Evolutionary conservation across 768 basidiomycete species (phyloP).

Genomic region (Lyophyllum decastes): DNA sequence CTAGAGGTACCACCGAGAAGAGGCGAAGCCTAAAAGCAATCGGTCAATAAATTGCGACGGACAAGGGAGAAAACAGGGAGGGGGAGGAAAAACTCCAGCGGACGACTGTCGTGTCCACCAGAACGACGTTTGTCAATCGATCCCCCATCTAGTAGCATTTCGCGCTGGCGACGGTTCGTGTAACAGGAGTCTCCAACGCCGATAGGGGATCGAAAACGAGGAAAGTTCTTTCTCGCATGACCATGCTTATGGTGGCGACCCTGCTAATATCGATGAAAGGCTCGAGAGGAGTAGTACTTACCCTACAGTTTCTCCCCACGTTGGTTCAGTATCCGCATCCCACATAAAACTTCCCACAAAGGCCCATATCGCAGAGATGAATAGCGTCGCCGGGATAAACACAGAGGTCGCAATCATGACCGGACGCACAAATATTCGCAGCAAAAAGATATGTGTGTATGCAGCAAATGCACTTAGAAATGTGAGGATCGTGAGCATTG

Average conservation of each 20-base stretch:
- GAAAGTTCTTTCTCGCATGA: not conserved
- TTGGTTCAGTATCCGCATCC: conserved; percentile 53
- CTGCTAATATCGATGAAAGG: not conserved
- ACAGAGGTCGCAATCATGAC: conserved; percentile 79
- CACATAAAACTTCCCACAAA: conserved; percentile 79
- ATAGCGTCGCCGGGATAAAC: conserved; percentile 72
- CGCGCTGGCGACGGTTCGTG: not conserved
- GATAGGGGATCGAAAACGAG: conserved; percentile 10
- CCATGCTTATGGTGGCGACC: not conserved
- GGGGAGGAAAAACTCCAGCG: not conserved
- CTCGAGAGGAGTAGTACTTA: conserved; percentile 36
- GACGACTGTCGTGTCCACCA: not conserved
- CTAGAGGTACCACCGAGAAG: conserved; percentile 75
- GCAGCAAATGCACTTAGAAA: conserved; percentile 69
- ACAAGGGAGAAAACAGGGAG: not conserved
- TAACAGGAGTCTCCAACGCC: not conserved
- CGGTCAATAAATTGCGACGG: conserved; percentile 11
- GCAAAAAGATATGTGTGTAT: conserved; percentile 72
- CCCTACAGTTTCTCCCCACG: conserved; percentile 85
- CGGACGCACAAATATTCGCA: conserved; percentile 82
- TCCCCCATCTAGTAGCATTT: not conserved
- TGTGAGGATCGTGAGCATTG: conserved; percentile 72
- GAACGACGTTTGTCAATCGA: not conserved
- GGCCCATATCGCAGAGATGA: conserved; percentile 78
- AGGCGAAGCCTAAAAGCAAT: conserved; percentile 57